Conservation (phyloP, 78 protist genomes). For the Guillardia theta region DNA sequence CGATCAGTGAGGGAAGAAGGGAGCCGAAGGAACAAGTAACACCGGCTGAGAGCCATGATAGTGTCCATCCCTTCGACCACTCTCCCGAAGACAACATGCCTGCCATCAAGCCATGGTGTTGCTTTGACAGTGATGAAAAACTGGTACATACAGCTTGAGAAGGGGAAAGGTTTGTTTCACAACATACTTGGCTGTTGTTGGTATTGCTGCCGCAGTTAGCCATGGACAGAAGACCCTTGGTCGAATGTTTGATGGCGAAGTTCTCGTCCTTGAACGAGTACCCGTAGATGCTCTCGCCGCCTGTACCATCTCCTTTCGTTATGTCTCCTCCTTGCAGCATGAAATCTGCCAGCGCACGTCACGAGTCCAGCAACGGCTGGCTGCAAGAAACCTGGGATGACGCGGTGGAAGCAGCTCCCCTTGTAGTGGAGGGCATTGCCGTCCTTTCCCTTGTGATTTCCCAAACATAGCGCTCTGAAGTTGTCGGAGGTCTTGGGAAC, state of each 20-base stretch:
- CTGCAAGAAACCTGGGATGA: background rate
- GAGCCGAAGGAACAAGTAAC: background rate
- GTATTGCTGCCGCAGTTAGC: slow-evolving; percentile 5
- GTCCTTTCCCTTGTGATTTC: background rate
- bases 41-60: background rate
- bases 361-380: too few species aligned
- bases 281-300: slow-evolving; percentile 65
- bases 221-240: background rate
- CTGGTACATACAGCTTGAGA: too few species aligned
- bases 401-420: slow-evolving; percentile 27
- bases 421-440: slow-evolving; percentile 20
- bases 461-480: background rate
- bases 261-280: background rate
- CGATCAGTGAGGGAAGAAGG: background rate
- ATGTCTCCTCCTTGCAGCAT: slow-evolving; percentile 74
- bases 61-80: background rate
- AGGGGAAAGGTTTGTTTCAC: too few species aligned
- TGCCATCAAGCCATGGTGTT: slow-evolving; percentile 69
- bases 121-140: slow-evolving; percentile 76
- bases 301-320: slow-evolving; percentile 45
- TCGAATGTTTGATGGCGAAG: background rate
- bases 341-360: background rate
- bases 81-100: slow-evolving; percentile 46
- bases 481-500: slow-evolving; percentile 59
- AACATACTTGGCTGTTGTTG: slow-evolving; percentile 52